Evolutionary conservation across 805 yeast species (phyloP), one percentile per base, ranked within the genome.

Genomic region (Wickerhamomyces ciferrii): DNA sequence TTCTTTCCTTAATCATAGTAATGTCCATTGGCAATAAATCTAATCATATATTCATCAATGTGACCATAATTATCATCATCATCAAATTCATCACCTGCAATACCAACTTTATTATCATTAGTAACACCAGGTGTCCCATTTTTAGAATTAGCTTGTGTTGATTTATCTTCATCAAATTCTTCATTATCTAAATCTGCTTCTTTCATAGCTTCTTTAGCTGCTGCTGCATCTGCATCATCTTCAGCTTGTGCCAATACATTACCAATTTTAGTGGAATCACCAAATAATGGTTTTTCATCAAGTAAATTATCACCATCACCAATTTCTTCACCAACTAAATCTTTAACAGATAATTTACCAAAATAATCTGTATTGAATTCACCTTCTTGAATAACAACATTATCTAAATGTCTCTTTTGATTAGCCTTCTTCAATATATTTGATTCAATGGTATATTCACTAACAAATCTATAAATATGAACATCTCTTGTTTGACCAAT

Each of bases 401-500:
- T 88, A 67, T 92, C 98, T 56, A 92, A 75, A 58, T 90, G 90
- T 58, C 96, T 75, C 74, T 92, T 92, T 65, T 92, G 98, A 58
- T 91, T 90, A 2, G 98, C 97, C 63, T 92, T 92, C 57, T 82
- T 82, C 67, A 94, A 75, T 53, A 94, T 94, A 67, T 94, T 94
- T 23, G 96, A 87, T 66, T 94, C 99, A 50, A 94, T 94, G 4
- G 99, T 94, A 68, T 79, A 89, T 68, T 94, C 99, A 24, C 96
- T 87, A 23, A 94, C 98, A 66, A 94, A 86, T 50, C 99, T 74
- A 70, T 95, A 94, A 47, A 94, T 94, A 65, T 94, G 99, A 32
- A 94, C 99, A 62, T 94, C 99, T 59, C 99, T 76, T 17, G 96
- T 89, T 65, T 94, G 99, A 7, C 99, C 99, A 63, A 94, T 94